Evolutionary conservation across 345 rosid species (phyloP).

Genomic region (Euphorbia tirucalli): DNA sequence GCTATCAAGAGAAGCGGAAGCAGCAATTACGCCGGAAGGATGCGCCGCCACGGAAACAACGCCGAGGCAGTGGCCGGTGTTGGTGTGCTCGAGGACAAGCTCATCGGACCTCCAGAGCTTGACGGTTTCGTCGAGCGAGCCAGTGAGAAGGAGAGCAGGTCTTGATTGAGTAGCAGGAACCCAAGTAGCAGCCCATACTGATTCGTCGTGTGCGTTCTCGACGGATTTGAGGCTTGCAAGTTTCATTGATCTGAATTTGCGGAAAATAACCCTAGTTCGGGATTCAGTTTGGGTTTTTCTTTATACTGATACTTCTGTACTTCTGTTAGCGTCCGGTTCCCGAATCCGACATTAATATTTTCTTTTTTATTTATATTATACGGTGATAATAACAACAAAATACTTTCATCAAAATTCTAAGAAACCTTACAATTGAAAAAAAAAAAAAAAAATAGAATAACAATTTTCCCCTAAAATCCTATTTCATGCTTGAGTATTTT

Average conservation of each 20-base stretch:
- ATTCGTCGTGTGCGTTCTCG: conserved; percentile 85
- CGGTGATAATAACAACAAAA: no score
- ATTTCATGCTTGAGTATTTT: no score
- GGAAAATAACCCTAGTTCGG: conserved; percentile 5
- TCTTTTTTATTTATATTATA: no score
- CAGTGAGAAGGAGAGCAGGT: conserved; percentile 71
- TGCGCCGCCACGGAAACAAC: conserved; percentile 95
- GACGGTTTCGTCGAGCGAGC: conserved; percentile 93
- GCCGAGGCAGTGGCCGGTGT: conserved; percentile 89
- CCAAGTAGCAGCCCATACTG: conserved; percentile 95
- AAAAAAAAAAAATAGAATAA: no score
- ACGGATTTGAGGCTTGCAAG: conserved; percentile 79
- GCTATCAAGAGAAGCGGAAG: conserved; percentile 94
- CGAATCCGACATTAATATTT: no score
- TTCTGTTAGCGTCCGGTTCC: no score
- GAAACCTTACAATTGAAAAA: no score
- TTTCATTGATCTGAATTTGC: conserved; percentile 47
- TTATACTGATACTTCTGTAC: no score
- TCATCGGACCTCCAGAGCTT: conserved; percentile 84
- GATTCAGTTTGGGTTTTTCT: no score
- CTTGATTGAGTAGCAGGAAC: conserved; percentile 69
- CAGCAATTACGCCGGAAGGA: conserved; percentile 90
- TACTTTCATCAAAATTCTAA: no score
- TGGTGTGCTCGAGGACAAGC: conserved; percentile 68
- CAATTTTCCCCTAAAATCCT: no score